phyloP scores from a whole-genome alignment of 225 moss, liverwort and hornwort species.

The Antitrichia curtipendula region DNA sequence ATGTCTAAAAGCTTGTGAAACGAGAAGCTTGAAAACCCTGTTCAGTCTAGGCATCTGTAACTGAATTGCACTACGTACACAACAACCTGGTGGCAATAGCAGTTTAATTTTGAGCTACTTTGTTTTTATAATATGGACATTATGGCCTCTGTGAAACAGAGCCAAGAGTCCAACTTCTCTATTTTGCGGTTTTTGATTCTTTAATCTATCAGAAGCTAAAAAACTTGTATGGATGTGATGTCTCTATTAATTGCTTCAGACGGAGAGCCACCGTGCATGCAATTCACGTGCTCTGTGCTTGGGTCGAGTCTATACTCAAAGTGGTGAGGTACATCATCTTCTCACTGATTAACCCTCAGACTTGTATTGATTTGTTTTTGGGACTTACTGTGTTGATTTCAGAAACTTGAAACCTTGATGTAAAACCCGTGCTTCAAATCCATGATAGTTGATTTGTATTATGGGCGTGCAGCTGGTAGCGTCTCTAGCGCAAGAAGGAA shows the following conservation, averaged over 20 bases:
- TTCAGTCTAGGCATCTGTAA: background rate
- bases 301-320: constrained; percentile 42
- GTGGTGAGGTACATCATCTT: constrained; percentile 43
- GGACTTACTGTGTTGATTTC: background rate
- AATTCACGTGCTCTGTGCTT: constrained; percentile 31
- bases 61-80: background rate
- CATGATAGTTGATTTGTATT: background rate
- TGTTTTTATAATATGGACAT: background rate
- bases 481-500: constrained; percentile 57
- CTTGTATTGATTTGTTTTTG: background rate
- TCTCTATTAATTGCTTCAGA: constrained; percentile 14
- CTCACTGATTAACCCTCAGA: background rate
- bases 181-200: background rate
- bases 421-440: background rate
- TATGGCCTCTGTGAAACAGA: background rate
- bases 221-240: background rate
- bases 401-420: background rate
- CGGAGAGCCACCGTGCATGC: constrained; percentile 33
- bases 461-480: constrained; percentile 41
- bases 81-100: background rate
- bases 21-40: background rate
- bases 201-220: background rate
- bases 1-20: background rate
- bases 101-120: no score
- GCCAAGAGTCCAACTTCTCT: background rate